These are phyloP conservation scores for Solanum virginianum DNA, from an alignment of 257 asterid genomes.

Conservation along the genomic window DNA sequence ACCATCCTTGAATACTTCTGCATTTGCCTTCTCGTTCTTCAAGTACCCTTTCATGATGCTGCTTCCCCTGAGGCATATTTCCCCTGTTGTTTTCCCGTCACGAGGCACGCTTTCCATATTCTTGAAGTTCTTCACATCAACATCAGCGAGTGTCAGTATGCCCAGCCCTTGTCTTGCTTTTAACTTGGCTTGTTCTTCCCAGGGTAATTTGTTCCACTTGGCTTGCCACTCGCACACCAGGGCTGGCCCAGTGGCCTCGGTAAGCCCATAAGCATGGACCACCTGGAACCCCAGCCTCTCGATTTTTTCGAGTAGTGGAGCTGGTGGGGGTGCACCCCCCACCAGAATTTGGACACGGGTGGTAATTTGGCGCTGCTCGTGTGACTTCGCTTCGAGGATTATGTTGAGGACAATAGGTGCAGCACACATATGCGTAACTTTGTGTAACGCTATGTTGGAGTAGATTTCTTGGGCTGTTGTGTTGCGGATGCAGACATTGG, in stretches of 20 bases:
- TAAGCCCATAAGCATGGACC: conserved; percentile 74
- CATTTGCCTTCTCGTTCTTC: conserved; percentile 20
- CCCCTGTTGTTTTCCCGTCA: conserved; percentile 62
- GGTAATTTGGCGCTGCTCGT: conserved; percentile 25
- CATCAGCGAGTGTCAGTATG: conserved; percentile 51
- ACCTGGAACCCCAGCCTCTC: conserved; percentile 66
- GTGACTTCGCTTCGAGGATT: conserved; percentile 45
- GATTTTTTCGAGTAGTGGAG: conserved; percentile 40
- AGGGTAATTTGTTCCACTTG: conserved; percentile 37
- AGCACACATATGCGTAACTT: conserved; percentile 88
- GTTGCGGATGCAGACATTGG: conserved; percentile 72
- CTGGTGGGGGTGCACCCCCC: conserved; percentile 87
- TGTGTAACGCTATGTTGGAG: conserved; percentile 29
- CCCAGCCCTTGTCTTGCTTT: conserved; percentile 81
- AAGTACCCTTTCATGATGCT: conserved; percentile 46
- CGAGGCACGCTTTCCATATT: conserved; percentile 54
- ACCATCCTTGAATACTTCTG: conserved; percentile 42
- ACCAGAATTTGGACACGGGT: conserved; percentile 43
- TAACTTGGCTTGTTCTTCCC: conserved; percentile 23
- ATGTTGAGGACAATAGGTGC: conserved; percentile 70
- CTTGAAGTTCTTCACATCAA: conserved; percentile 43
- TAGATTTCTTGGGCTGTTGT: conserved; percentile 58
- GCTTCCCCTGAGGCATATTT: conserved; percentile 67
- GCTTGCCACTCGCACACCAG: conserved; percentile 71
- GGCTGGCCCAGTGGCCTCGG: conserved; percentile 92